Conservation (phyloP, 805 yeast genomes). For the Phaffomyces antillensis region DNA sequence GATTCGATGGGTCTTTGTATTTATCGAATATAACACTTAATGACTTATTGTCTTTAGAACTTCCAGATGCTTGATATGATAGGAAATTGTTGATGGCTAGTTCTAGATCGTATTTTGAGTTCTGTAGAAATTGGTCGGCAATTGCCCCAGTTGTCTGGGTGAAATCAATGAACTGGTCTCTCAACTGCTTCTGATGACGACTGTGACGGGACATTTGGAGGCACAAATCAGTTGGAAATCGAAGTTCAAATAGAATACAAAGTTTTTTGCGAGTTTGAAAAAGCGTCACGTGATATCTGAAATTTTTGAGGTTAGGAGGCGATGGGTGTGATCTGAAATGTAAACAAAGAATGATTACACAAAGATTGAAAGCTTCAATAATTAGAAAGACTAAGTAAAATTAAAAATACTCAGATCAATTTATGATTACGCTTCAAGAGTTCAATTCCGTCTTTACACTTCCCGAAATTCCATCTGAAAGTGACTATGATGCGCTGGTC, state of each 20-base stretch:
- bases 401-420: too few species aligned
- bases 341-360: too few species aligned
- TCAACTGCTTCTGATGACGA: slow-evolving; percentile 17
- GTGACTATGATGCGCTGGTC: slow-evolving; percentile 16
- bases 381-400: too few species aligned
- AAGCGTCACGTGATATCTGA: not conserved
- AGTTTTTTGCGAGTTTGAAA: too few species aligned
- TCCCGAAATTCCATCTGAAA: slow-evolving; percentile 15
- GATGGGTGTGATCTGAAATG: too few species aligned
- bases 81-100: slow-evolving; percentile 23
- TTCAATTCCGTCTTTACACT: slow-evolving; percentile 11
- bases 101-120: slow-evolving; percentile 20
- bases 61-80: slow-evolving; percentile 14
- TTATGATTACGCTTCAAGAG: not conserved
- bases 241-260: too few species aligned
- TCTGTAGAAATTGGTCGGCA: slow-evolving; percentile 19
- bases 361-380: too few species aligned
- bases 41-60: slow-evolving; percentile 11
- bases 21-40: slow-evolving; percentile 14
- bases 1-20: slow-evolving; percentile 14
- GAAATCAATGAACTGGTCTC: slow-evolving; percentile 24
- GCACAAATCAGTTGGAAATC: not conserved
- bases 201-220: slow-evolving; percentile 16
- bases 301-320: too few species aligned
- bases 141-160: slow-evolving; percentile 18